Base-by-base conservation (phyloP, 805 yeast species). In the Priceomyces haplophilus region DNA sequence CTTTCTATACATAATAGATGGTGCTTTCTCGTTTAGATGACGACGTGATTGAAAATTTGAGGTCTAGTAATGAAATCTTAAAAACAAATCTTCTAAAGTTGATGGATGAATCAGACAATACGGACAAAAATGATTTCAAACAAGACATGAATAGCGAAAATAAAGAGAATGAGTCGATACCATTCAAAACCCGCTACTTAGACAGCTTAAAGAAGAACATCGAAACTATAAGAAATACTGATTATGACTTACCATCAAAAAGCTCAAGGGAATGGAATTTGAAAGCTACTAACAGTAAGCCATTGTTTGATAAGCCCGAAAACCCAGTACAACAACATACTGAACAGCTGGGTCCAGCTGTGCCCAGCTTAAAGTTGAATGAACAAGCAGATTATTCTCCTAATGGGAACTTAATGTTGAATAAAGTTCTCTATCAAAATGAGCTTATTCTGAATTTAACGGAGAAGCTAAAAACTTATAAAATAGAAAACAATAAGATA, bases 161-260 rank as follows among this genome's bases (percentile, higher is more conserved):
- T 34, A 42, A 42, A 33, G 45, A 42, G 15, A 42, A 42, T 19
- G 8, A 32, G 3, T 11, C 10, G 15, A 32, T 12, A 15, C 16
- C 27, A 15, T 11, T n/a, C 5, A 34, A 39, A 23, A 12, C 27
- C 16, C 43, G 38, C 13, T 42, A 44, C 40, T 56, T 57, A 25
- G 50, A 52, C 15, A 53, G 51, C 21, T 46, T 64, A 25, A 51
- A 51, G 34, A 55, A 52, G 25, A 54, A 52, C 18, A 60, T 63
- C 17, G 43, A 49, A 12, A 51, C 51, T 34, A 56, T 59, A 34
- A 54, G 51, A 18, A 48, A 47, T 27, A 51, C 53, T 6, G 49
- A 50, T 13, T 59, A 51, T 40, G 55, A 52, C 4, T 25, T 56
- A 15, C 63, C 63, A 20, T 24, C 34, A 11, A 35, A 18, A 24